Conservation (phyloP, 2,329 filamentous ascomycete species). For the Zasmidium angulare region DNA sequence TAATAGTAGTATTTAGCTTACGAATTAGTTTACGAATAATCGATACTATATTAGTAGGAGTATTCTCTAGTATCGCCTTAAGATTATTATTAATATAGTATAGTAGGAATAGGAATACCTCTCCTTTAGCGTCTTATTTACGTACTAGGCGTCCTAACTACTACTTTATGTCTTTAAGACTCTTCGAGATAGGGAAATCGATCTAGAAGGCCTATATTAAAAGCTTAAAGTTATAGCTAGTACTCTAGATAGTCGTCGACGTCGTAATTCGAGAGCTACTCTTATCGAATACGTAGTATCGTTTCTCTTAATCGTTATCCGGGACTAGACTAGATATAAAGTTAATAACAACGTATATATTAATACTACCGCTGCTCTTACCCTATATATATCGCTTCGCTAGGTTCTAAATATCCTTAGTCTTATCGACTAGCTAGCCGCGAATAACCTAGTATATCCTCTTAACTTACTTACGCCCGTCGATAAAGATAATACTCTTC, state of each 20-base stretch:
- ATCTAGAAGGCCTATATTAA: neutral
- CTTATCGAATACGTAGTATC: neutral
- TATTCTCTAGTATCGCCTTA: too few relatives aligned
- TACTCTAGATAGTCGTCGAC: neutral
- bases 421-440: neutral
- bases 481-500: neutral
- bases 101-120: too few relatives aligned
- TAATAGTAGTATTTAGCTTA: too few relatives aligned
- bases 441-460: neutral
- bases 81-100: too few relatives aligned
- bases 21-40: too few relatives aligned
- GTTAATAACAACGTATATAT: neutral
- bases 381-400: neutral
- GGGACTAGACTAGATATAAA: neutral
- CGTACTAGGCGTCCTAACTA: neutral
- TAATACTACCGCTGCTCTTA: neutral
- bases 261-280: neutral
- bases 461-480: neutral
- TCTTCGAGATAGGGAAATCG: neutral
- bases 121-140: too few relatives aligned
- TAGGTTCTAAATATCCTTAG: neutral
- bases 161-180: neutral
- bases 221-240: neutral
- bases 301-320: neutral
- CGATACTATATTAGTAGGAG: too few relatives aligned